Base-by-base conservation (phyloP, 192 early-diverging fungal genomes). In the Rhizophagus sp. region DNA sequence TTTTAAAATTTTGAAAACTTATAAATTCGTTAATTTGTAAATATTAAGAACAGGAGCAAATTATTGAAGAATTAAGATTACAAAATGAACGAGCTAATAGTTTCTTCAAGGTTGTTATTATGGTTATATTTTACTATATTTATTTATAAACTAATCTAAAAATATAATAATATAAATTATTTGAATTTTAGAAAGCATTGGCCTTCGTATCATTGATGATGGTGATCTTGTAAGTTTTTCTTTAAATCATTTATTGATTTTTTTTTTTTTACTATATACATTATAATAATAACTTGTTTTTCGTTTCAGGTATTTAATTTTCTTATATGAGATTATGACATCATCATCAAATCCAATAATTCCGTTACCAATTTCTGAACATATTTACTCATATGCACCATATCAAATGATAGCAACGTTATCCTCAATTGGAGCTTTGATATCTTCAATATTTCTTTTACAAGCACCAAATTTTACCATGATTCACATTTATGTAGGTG, bases 401-500 rank as follows among this genome's bases (percentile, higher is more conserved):
- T 78, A 27, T 68, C 64, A 64, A 27, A 41, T 68, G 57, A 47
- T 78, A 22, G 66, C 76, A 52, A 68, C 76, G n/a, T 27, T 78
- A 78, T 50, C 41, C 15, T 78, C 61, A 24, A 68, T 78, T 50
- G 24, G 52, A 1, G 36, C 76, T 12, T 68, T 78, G 9, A 1
- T 68, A 27, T 65, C 39, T 44, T 78, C 76, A 22, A 50, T 68
- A 47, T 78, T 49, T 11, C 36, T 78, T 68, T 41, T 78, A 67
- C 41, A 68, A 78, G 17, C 76, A 33, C 76, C 24, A 50, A 78
- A 67, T 62, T 4, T 63, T 67, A 68, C 62, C 3, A n/a, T 47
- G 24, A 47, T 68, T 65, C 76, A 67, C 19, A 27, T 78, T 17
- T 65, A 50, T 68, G n/a, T 4, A 13, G 76, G 65, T 67, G 27